Evolutionary conservation across 768 basidiomycete species (phyloP).

Genomic region (Mycena crocata): DNA sequence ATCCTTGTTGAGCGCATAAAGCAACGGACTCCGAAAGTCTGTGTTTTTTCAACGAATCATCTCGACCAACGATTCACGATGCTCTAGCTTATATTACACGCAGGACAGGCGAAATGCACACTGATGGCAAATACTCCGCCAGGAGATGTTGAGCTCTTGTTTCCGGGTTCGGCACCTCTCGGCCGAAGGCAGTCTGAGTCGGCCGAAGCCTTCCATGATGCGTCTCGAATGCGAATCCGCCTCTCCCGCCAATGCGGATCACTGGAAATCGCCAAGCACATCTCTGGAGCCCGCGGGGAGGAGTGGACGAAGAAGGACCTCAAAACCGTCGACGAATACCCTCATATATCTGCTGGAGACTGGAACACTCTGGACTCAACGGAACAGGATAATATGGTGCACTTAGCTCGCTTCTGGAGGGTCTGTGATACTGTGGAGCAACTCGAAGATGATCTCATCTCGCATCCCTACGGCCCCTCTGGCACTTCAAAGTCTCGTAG

Average conservation of each 20-base stretch:
- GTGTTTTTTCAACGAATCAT: constrained; percentile 4
- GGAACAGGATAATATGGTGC: constrained; percentile 42
- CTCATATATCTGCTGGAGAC: constrained; percentile 38
- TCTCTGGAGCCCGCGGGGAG: constrained; percentile 43
- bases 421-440: constrained; percentile 38
- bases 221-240: constrained; percentile 50
- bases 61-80: background rate
- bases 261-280: constrained; percentile 51
- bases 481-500: constrained; percentile 12
- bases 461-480: background rate
- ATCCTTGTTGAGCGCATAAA: constrained; percentile 60
- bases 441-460: constrained; percentile 14
- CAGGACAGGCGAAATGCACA: constrained; percentile 53
- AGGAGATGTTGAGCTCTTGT: constrained; percentile 60
- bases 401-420: constrained; percentile 41
- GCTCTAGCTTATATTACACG: constrained; percentile 56
- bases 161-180: constrained; percentile 33
- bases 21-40: constrained; percentile 64
- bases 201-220: constrained; percentile 2
- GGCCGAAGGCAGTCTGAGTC: constrained; percentile 13
- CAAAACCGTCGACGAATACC: constrained; percentile 33
- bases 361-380: constrained; percentile 39
- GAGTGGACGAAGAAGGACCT: constrained; percentile 55
- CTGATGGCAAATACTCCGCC: constrained; percentile 64
- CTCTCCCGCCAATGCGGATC: constrained; percentile 46